Percentiles rank a stretch among this genome's conserved stretches.
phyloP scores from a whole-genome alignment of 208 protist species.

The Sergeia podlipaevii region DNA sequence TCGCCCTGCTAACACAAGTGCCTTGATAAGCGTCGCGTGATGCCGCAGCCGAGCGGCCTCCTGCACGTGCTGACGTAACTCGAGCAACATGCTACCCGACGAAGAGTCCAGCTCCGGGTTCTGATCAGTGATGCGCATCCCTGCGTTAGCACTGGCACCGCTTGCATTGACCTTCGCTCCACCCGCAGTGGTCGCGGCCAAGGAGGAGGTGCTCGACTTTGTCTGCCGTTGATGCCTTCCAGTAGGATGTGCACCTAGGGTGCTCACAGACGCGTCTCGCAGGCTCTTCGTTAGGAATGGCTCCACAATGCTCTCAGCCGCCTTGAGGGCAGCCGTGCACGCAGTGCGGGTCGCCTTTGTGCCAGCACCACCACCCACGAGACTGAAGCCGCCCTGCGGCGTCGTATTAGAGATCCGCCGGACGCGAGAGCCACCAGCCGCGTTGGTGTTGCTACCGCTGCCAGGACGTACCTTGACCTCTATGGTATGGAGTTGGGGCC shows the following conservation, averaged over 20 bases:
- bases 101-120: too few species aligned
- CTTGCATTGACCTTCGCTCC: not conserved
- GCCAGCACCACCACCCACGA: not conserved
- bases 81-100: too few species aligned
- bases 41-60: conserved; percentile 22
- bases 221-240: not conserved
- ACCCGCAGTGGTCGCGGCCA: not conserved
- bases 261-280: not conserved
- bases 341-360: conserved; percentile 19
- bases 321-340: conserved; percentile 50
- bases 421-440: not conserved
- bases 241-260: not conserved
- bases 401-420: not conserved
- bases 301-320: conserved; percentile 43
- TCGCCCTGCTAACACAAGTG: conserved; percentile 2
- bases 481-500: conserved; percentile 12
- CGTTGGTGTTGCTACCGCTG: conserved; percentile 3
- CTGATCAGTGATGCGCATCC: not conserved
- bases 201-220: not conserved
- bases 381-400: too few species aligned
- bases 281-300: conserved; percentile 23
- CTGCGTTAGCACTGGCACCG: not conserved
- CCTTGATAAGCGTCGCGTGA: conserved; percentile 14
- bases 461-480: conserved; percentile 4
- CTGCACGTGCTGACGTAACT: conserved; percentile 14